These are phyloP conservation scores for Kluyveromyces dobzhanskii DNA, from an alignment of 805 yeast species.

Conservation along the genomic window DNA sequence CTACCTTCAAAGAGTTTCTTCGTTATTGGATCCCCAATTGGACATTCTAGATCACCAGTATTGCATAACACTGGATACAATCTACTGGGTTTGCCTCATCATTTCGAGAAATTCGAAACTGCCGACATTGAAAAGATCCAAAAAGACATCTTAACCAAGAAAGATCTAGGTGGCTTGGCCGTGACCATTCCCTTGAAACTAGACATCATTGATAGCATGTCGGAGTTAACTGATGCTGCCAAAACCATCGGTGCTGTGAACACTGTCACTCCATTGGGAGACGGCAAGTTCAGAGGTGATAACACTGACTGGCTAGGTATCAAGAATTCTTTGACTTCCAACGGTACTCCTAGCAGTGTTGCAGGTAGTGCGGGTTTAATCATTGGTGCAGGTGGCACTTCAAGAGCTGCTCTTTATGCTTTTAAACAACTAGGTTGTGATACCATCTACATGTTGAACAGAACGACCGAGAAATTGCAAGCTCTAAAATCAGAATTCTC, in stretches of 20 bases:
- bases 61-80: constrained; percentile 77
- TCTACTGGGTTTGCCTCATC: constrained; percentile 69
- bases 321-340: constrained; percentile 49
- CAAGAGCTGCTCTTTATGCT: constrained; percentile 90
- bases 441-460: constrained; percentile 69
- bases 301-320: constrained; percentile 97
- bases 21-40: constrained; percentile 74
- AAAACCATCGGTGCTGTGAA: constrained; percentile 86
- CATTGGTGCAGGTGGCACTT: constrained; percentile 96
- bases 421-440: constrained; percentile 68
- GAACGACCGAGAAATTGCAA: constrained; percentile 60
- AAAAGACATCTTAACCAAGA: constrained; percentile 37
- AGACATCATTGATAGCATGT: constrained; percentile 61
- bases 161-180: constrained; percentile 83
- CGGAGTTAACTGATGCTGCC: constrained; percentile 69
- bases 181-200: constrained; percentile 90
- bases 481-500: constrained; percentile 59
- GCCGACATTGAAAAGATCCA: constrained; percentile 50
- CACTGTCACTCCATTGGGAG: constrained; percentile 55
- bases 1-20: constrained; percentile 48
- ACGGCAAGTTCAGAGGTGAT: constrained; percentile 58
- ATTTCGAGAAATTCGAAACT: constrained; percentile 61
- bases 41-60: constrained; percentile 83
- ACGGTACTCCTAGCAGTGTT: constrained; percentile 47
- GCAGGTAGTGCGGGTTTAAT: constrained; percentile 54